A percentile compares a stretch with the other conserved stretches of the same genome.
These are phyloP conservation scores for Ophiostoma sp. DNA, from an alignment of 2,329 filamentous ascomycete genomes.

Conservation along the genomic window DNA sequence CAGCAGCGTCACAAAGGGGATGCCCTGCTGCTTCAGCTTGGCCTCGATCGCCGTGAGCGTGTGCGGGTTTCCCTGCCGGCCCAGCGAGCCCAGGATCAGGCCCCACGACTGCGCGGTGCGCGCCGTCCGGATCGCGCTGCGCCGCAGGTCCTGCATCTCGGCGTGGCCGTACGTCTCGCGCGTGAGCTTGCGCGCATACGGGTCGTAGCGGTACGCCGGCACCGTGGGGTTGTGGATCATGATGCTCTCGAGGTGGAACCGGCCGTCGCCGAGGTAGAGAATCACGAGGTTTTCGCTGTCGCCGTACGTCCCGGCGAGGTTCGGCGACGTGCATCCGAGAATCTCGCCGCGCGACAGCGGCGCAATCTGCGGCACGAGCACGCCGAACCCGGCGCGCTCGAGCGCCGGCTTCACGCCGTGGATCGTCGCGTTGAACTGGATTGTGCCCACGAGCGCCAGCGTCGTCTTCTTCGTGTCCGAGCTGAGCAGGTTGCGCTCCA, in stretches of 20 bases:
- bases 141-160: conserved; percentile 78
- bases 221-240: conserved; percentile 97
- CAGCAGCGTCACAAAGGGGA: conserved; percentile 78
- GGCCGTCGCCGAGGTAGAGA: conserved; percentile 83
- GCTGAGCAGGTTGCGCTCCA: conserved; percentile 76
- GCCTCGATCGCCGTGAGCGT: conserved; percentile 83
- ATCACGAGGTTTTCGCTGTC: conserved; percentile 63
- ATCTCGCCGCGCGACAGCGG: conserved; percentile 94
- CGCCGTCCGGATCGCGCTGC: conserved; percentile 69
- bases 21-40: conserved; percentile 62
- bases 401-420: conserved; percentile 75
- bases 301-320: conserved; percentile 37
- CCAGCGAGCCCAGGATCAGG: conserved; percentile 85
- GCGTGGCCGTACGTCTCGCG: conserved; percentile 87
- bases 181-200: conserved; percentile 86
- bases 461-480: conserved; percentile 89
- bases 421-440: conserved; percentile 96
- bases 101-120: conserved; percentile 73
- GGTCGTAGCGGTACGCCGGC: conserved; percentile 92
- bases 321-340: conserved; percentile 88
- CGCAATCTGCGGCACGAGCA: conserved; percentile 86
- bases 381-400: conserved; percentile 75
- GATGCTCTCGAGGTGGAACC: conserved; percentile 94
- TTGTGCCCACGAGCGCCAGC: conserved; percentile 90
- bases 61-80: conserved; percentile 90